Percentiles rank a stretch among this genome's conserved stretches.
Conservation (phyloP, 148 eudicot species). For the Chenopodium berlandieri region DNA sequence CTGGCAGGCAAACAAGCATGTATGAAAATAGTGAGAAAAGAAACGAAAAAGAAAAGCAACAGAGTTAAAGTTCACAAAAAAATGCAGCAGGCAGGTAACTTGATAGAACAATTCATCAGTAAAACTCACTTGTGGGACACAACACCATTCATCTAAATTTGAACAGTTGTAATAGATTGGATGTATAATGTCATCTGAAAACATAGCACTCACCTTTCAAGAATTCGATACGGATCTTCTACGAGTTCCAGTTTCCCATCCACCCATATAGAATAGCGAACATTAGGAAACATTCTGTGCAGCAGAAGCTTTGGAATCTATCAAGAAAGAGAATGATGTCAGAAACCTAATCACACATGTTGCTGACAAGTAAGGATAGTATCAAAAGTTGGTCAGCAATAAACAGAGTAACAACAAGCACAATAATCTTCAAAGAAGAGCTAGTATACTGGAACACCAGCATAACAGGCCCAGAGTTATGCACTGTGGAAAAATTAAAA, state of each 20-base stretch:
- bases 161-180: neutral
- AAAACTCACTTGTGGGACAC: neutral
- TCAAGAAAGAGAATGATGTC: conserved; percentile 20
- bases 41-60: neutral
- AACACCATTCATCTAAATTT: neutral
- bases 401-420: neutral
- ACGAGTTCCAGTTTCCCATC: conserved; percentile 98
- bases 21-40: neutral
- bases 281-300: conserved; percentile 92
- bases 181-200: neutral
- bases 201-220: conserved; percentile 63
- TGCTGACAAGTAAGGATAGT: neutral
- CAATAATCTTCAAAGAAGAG: neutral
- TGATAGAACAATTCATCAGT: neutral
- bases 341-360: conserved; percentile 3
- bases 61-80: no score
- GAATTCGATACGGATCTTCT: conserved; percentile 95
- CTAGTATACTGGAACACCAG: neutral
- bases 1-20: neutral
- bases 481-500: no score
- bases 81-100: neutral
- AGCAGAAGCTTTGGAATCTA: conserved; percentile 94
- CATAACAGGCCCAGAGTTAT: neutral
- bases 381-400: neutral
- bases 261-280: conserved; percentile 93